phyloP scores from a whole-genome alignment of 306 rosid genomes.

The Prunus fruticosa region DNA sequence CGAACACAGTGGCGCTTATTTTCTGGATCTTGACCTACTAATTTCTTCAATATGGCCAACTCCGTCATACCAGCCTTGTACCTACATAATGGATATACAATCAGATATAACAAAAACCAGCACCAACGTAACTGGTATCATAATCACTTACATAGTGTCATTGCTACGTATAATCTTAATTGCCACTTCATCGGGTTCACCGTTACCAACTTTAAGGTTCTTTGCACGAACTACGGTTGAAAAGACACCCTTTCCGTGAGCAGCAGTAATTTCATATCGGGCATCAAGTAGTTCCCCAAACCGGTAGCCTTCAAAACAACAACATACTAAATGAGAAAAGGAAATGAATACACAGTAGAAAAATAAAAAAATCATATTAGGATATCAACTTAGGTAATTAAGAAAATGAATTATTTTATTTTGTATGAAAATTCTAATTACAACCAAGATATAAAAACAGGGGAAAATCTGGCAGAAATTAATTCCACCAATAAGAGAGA shows the following conservation, averaged over 20 bases:
- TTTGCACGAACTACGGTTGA: slow-evolving; percentile 94
- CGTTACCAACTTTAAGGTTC: slow-evolving; percentile 67
- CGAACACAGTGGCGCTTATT: slow-evolving; percentile 99
- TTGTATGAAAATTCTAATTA: background rate
- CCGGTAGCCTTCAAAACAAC: slow-evolving; percentile 60
- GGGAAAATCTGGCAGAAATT: background rate
- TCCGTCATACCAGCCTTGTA: slow-evolving; percentile 99
- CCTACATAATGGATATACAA: slow-evolving; percentile 42
- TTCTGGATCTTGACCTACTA: slow-evolving; percentile 98
- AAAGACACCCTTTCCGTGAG: slow-evolving; percentile 97
- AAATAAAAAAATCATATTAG: background rate
- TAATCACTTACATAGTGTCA: slow-evolving; percentile 79
- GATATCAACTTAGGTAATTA: background rate
- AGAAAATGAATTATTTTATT: background rate
- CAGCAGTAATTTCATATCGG: slow-evolving; percentile 87
- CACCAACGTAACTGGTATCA: slow-evolving; percentile 8
- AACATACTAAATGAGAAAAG: slow-evolving; percentile 26
- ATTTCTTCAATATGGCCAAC: slow-evolving; percentile 82
- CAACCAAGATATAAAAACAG: background rate
- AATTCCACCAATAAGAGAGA: background rate
- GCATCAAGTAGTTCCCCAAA: slow-evolving; percentile 95
- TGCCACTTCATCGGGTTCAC: slow-evolving; percentile 95
- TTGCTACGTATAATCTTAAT: slow-evolving; percentile 92
- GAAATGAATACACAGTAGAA: background rate
- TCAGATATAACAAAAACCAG: slow-evolving; percentile 7